phyloP scores from a whole-genome alignment of 768 basidiomycete genomes.

The Russula brevipes region DNA sequence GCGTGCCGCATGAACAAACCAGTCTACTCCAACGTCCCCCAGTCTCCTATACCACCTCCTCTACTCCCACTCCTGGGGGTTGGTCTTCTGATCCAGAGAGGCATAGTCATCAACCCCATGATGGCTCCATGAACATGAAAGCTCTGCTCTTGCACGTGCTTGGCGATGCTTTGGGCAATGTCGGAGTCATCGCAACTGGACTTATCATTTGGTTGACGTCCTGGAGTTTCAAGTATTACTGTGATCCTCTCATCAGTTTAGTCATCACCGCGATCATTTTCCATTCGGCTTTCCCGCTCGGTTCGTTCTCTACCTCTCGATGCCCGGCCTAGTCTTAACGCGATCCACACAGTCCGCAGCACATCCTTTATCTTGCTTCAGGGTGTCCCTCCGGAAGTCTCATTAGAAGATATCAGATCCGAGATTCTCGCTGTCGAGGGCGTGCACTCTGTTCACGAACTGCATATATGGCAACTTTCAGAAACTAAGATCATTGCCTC shows the following conservation, averaged over 20 bases:
- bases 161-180: constrained; percentile 95
- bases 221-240: constrained; percentile 85
- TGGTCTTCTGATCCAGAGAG: constrained; percentile 22
- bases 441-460: constrained; percentile 83
- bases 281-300: constrained; percentile 88
- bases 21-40: constrained; percentile 34
- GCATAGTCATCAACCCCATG: constrained; percentile 41
- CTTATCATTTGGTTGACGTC: constrained; percentile 88
- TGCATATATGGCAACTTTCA: constrained; percentile 97
- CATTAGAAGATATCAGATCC: constrained; percentile 81
- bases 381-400: constrained; percentile 85
- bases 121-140: constrained; percentile 96
- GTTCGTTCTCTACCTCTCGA: constrained; percentile 38
- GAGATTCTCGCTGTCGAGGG: constrained; percentile 80
- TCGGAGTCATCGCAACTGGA: constrained; percentile 94
- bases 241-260: constrained; percentile 88
- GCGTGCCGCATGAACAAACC: constrained; percentile 33
- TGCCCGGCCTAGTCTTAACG: constrained; percentile 15
- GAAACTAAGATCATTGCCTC: constrained; percentile 94
- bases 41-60: constrained; percentile 4
- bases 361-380: constrained; percentile 94
- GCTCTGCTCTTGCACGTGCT: constrained; percentile 91
- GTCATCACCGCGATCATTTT: constrained; percentile 96
- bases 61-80: neutral
- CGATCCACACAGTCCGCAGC: constrained; percentile 55